Evolutionary conservation across 768 basidiomycete genomes (phyloP).

Genomic region (Gautieria morchelliformis): DNA sequence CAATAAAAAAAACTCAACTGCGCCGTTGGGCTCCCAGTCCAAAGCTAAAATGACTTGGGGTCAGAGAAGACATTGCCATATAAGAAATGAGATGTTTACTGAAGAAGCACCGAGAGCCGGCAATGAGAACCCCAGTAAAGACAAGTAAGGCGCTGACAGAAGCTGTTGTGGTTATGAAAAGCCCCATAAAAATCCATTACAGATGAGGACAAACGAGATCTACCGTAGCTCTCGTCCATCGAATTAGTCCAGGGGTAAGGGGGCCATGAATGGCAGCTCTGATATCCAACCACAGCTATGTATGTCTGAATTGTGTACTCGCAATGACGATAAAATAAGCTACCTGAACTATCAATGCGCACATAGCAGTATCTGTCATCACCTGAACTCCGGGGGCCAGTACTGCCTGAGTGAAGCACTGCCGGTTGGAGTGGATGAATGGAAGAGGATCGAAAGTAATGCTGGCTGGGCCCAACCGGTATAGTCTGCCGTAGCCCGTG

Average conservation of each 20-base stretch:
- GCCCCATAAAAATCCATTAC: background rate
- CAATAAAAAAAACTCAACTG: background rate
- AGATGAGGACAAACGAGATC: background rate
- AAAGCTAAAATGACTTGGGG: too few relatives aligned
- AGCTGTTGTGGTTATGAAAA: background rate
- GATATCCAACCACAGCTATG: background rate
- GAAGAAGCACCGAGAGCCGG: background rate
- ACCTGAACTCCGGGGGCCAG: background rate
- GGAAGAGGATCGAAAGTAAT: too few relatives aligned
- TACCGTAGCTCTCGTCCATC: background rate
- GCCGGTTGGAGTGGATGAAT: background rate
- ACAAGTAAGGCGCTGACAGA: background rate
- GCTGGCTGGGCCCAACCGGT: background rate
- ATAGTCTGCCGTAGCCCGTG: background rate
- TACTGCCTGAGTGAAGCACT: background rate
- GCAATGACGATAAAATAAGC: background rate
- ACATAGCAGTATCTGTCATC: background rate
- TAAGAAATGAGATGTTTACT: background rate
- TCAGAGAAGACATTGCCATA: too few relatives aligned
- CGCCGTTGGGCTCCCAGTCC: too few relatives aligned
- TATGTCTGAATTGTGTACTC: background rate
- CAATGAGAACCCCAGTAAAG: background rate
- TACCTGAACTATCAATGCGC: background rate
- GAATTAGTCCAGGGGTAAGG: background rate
- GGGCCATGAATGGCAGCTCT: background rate